Conservation (phyloP, 208 protist species). For the Crithidia bombi region DNA sequence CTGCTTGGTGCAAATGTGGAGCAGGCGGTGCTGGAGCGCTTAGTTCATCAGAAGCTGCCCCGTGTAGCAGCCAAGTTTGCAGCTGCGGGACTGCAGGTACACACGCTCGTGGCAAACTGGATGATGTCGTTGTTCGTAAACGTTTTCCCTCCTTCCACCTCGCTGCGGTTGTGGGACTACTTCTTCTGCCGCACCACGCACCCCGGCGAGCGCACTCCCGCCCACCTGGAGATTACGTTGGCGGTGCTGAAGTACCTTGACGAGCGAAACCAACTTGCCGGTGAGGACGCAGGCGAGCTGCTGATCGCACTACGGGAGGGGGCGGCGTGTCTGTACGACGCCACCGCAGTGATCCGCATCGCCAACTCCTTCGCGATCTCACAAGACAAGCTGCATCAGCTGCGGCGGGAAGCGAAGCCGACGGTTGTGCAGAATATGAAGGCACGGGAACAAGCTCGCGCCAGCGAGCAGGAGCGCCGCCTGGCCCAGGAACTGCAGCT, state of each 20-base stretch:
- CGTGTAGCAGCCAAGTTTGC: constrained; percentile 42
- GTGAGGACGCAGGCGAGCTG: constrained; percentile 48
- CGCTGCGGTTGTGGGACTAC: constrained; percentile 71
- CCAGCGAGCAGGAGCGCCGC: constrained; percentile 25
- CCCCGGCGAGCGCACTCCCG: constrained; percentile 28
- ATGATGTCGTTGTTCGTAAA: constrained; percentile 76
- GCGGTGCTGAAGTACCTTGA: constrained; percentile 54
- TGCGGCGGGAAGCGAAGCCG: constrained; percentile 42
- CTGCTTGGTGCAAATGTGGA: constrained; percentile 72
- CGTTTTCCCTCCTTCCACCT: constrained; percentile 56
- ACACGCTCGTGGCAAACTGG: constrained; percentile 63
- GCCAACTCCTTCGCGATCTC: constrained; percentile 31
- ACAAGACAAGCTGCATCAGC: constrained; percentile 37
- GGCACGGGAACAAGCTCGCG: constrained; percentile 18
- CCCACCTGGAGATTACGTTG: constrained; percentile 57
- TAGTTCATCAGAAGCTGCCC: constrained; percentile 55
- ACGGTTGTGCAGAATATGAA: constrained; percentile 31
- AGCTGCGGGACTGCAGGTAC: constrained; percentile 48
- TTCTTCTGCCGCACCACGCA: constrained; percentile 39
- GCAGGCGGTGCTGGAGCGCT: constrained; percentile 50
- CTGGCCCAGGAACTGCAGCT: constrained; percentile 32
- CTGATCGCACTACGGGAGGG: constrained; percentile 36
- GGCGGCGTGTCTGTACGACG: constrained; percentile 45
- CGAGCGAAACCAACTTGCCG: constrained; percentile 33
- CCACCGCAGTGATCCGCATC: constrained; percentile 35